A percentile compares a stretch with the other conserved stretches of the same genome.
Evolutionary conservation across 306 rosid species (phyloP).

Genomic region (Vigna mungo): DNA sequence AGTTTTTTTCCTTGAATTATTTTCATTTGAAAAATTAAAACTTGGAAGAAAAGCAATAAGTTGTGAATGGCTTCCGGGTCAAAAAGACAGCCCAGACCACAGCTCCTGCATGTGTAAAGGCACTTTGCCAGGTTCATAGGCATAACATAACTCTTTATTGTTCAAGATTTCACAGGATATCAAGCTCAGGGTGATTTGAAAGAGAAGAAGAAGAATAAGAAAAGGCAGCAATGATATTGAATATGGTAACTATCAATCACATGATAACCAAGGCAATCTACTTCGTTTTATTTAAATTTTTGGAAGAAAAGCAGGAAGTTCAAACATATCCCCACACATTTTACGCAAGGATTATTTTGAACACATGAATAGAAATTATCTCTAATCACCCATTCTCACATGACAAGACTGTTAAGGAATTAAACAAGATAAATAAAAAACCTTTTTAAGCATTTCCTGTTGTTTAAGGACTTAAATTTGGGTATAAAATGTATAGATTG

Average conservation of each 20-base stretch:
- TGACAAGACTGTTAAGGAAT: constrained; percentile 7
- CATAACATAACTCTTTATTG: neutral
- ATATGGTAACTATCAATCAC: constrained; percentile 16
- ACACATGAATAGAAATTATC: neutral
- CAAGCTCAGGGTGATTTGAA: neutral
- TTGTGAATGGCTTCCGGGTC: neutral
- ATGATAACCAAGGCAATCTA: constrained; percentile 14
- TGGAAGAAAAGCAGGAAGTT: neutral
- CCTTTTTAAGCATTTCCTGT: constrained; percentile 18
- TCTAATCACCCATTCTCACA: constrained; percentile 5
- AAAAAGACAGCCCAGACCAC: neutral
- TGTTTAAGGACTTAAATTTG: constrained; percentile 3
- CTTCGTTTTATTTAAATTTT: neutral
- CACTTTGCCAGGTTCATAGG: constrained; percentile 14
- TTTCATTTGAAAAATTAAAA: constrained; percentile 20
- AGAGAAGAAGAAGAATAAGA: constrained; percentile 7
- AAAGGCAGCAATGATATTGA: neutral
- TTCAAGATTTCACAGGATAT: constrained; percentile 1
- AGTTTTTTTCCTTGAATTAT: constrained; percentile 17
- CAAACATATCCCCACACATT: neutral
- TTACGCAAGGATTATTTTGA: constrained; percentile 1
- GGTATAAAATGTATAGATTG: neutral
- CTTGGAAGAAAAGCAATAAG: constrained; percentile 4
- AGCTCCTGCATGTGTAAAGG: neutral
- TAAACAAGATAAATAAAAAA: constrained; percentile 19